Conservation (phyloP, 495 filamentous ascomycete species). For the Annulohypoxylon nitens region DNA sequence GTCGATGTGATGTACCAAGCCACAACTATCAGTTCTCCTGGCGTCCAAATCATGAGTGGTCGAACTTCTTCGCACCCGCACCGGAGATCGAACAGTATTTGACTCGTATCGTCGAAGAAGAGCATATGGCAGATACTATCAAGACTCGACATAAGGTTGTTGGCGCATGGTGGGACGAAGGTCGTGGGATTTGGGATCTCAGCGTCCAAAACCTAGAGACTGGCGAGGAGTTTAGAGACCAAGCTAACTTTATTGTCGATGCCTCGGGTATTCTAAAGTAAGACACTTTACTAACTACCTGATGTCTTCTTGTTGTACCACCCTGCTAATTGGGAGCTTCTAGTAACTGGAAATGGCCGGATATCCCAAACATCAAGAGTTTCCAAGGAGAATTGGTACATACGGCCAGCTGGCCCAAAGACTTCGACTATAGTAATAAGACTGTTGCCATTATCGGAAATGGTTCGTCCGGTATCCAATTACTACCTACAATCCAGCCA, state of each 20-base stretch:
- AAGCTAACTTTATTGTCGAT: constrained; percentile 69
- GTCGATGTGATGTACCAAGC: constrained; percentile 67
- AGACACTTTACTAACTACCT: constrained; percentile 29
- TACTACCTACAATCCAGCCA: constrained; percentile 71
- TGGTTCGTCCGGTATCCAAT: constrained; percentile 69
- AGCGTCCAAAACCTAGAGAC: constrained; percentile 62
- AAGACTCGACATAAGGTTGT: constrained; percentile 58
- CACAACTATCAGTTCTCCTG: constrained; percentile 70
- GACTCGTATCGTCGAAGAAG: constrained; percentile 65
- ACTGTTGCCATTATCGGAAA: constrained; percentile 72
- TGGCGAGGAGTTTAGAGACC: constrained; percentile 59
- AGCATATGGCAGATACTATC: constrained; percentile 66
- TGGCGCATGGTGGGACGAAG: constrained; percentile 59
- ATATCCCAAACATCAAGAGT: constrained; percentile 60
- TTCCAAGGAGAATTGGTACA: constrained; percentile 70
- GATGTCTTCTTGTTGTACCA: not conserved
- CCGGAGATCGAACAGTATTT: constrained; percentile 72
- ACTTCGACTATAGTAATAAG: constrained; percentile 68
- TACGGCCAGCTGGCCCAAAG: constrained; percentile 69
- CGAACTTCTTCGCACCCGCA: constrained; percentile 68
- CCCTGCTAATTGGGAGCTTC: constrained; percentile 44
- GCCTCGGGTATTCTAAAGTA: constrained; percentile 71
- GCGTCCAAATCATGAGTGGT: constrained; percentile 69
- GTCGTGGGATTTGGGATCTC: constrained; percentile 64
- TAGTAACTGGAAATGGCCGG: constrained; percentile 74